Evolutionary conservation across 2,329 filamentous ascomycete genomes (phyloP).

Genomic region (Neofusicoccum umdonicola): DNA sequence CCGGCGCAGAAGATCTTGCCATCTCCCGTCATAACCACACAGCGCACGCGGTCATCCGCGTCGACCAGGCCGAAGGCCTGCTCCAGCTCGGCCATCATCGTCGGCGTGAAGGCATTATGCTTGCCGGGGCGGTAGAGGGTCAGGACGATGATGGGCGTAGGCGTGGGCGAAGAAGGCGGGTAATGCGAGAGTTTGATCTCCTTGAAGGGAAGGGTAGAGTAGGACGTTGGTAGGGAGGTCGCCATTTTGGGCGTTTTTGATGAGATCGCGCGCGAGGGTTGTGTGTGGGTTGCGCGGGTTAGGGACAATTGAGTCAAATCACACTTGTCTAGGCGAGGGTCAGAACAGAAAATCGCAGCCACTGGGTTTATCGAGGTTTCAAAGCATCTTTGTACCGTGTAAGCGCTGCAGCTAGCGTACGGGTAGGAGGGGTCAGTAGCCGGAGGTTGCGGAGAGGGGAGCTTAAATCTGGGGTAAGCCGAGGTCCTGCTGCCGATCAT

Average conservation of each 20-base stretch:
- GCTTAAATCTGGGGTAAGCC: constrained; percentile 12
- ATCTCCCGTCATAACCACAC: constrained; percentile 54
- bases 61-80: constrained; percentile 53
- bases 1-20: constrained; percentile 56
- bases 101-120: constrained; percentile 67
- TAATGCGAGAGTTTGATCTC: constrained; percentile 45
- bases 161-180: constrained; percentile 46
- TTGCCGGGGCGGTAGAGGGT: constrained; percentile 63
- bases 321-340: no score
- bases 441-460: not conserved
- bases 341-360: no score
- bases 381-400: not conserved
- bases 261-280: not conserved
- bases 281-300: no score
- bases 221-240: constrained; percentile 34
- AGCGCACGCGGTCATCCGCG: constrained; percentile 54
- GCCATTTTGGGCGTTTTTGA: not conserved
- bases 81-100: constrained; percentile 62
- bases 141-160: constrained; percentile 62
- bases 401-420: not conserved
- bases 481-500: constrained; percentile 3
- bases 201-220: constrained; percentile 39
- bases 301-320: no score
- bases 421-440: not conserved
- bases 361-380: not conserved